These are phyloP conservation scores for Vanderwaltozyma verrucispora DNA, from an alignment of 805 yeast species.

Conservation along the genomic window DNA sequence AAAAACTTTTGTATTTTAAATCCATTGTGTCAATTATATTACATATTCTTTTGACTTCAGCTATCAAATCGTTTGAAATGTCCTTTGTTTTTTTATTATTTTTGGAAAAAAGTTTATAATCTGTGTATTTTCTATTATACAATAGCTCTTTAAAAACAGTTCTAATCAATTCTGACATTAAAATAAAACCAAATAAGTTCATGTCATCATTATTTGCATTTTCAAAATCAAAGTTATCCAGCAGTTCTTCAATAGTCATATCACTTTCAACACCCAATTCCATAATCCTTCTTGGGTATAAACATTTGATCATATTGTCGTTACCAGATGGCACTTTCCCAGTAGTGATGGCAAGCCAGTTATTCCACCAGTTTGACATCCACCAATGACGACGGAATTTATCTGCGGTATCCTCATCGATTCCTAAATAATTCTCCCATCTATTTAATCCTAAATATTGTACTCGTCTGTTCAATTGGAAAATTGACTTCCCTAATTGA, in stretches of 20 bases:
- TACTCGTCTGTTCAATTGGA: background rate
- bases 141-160: conserved; percentile 1
- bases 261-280: conserved; percentile 7
- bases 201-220: background rate
- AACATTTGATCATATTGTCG: conserved; percentile 4
- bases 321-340: conserved; percentile 8
- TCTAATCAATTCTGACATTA: conserved; percentile 5
- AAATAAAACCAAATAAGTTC: conserved; percentile 3
- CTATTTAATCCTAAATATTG: conserved; percentile 4
- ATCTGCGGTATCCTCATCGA: conserved; percentile 7
- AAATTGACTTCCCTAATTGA: conserved; percentile 2
- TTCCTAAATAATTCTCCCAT: conserved; percentile 12
- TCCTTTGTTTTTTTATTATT: background rate
- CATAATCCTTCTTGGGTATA: conserved; percentile 9
- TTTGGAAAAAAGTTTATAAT: conserved; percentile 5
- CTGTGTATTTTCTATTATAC: conserved; percentile 6
- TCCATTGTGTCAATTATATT: background rate
- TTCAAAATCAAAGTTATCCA: conserved; percentile 3
- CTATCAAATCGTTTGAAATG: background rate
- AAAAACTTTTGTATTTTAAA: background rate
- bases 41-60: background rate
- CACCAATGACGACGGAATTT: conserved; percentile 10
- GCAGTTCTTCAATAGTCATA: conserved; percentile 6
- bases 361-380: conserved; percentile 14
- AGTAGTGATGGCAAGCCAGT: conserved; percentile 7